phyloP scores from a whole-genome alignment of 495 filamentous ascomycete genomes.

The Penicillium flavigenum region DNA sequence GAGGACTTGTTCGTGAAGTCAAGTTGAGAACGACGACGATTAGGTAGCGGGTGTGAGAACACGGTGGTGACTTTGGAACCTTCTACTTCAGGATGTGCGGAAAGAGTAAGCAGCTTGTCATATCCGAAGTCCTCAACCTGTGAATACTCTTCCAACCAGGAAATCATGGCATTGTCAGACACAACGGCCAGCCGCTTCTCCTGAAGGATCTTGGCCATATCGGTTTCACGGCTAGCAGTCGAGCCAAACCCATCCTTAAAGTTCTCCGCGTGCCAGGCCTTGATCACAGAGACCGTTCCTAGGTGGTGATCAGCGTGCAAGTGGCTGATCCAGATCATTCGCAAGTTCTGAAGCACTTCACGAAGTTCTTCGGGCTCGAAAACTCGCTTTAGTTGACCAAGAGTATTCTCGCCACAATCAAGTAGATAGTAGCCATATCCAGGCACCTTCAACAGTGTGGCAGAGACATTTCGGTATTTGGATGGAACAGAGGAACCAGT shows the following conservation, averaged over 20 bases:
- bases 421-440: slow-evolving; percentile 79
- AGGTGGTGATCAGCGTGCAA: slow-evolving; percentile 96
- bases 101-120: slow-evolving; percentile 54
- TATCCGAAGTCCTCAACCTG: slow-evolving; percentile 75
- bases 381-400: slow-evolving; percentile 82
- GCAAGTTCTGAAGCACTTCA: slow-evolving; percentile 73
- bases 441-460: slow-evolving; percentile 81
- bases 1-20: slow-evolving; percentile 29
- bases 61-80: slow-evolving; percentile 23
- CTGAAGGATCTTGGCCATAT: slow-evolving; percentile 37
- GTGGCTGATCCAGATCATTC: slow-evolving; percentile 90
- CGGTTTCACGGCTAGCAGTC: slow-evolving; percentile 28
- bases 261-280: slow-evolving; percentile 66
- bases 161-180: slow-evolving; percentile 62
- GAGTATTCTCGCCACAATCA: slow-evolving; percentile 88
- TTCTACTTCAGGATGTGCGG: slow-evolving; percentile 21
- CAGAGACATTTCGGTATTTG: slow-evolving; percentile 92
- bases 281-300: slow-evolving; percentile 73
- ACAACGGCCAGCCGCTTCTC: slow-evolving; percentile 58
- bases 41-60: slow-evolving; percentile 36
- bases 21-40: slow-evolving; percentile 23
- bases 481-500: slow-evolving; percentile 88
- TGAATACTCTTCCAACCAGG: slow-evolving; percentile 75
- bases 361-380: slow-evolving; percentile 61
- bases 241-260: slow-evolving; percentile 30